Base-by-base conservation (phyloP, 495 filamentous ascomycete species). In the Penicillium antarcticum region DNA sequence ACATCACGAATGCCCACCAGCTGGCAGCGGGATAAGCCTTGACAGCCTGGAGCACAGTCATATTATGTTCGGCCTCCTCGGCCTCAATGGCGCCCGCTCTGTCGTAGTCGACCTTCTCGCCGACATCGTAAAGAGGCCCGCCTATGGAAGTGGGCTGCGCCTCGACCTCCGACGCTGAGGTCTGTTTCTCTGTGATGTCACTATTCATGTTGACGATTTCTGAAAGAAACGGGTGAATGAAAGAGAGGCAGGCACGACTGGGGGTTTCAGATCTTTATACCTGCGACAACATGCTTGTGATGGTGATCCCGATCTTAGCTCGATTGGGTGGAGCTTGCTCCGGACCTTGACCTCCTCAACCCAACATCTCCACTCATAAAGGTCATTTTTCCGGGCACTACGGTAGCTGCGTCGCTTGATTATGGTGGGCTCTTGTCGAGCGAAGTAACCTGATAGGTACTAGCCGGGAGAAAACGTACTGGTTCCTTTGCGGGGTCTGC, bases 1-100 rank as follows among this genome's bases (percentile, higher is more conserved):
- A 79, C 68, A 79, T 75, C 60, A 80, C 56, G 48, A 80, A 78
- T 40, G 76, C 75, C 76, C 75, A 78, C 45, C 66, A 74, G 38
- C 58, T 65, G 45, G 75, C 75, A 62, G 68, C 66, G 42, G 74
- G 74, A 59, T 80, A 77, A 42, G 67, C 66, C 53, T 60, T 62
- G 45, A 77, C 69, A 58, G 74, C 73, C 61, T 78, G 40, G n/a
- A 73, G 53, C 53, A 78, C 74, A 44, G 64, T 69, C 75, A 78
- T 76, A 29, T 64, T 61, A 62, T 74, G 74, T 55, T 77, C 74
- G 13, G 51, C 43, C 44, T 67, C 66, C 62, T 77, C 74, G 38
- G 71, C 74, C 33, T 71, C 66, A 61, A 77, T 69, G 43, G 74
- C 74, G 47, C 61, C 75, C 24, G 66, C 53, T 62, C 72, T 69